Conservation (phyloP, 176 grass and related monocot species). For the Metroxylon sagu region DNA sequence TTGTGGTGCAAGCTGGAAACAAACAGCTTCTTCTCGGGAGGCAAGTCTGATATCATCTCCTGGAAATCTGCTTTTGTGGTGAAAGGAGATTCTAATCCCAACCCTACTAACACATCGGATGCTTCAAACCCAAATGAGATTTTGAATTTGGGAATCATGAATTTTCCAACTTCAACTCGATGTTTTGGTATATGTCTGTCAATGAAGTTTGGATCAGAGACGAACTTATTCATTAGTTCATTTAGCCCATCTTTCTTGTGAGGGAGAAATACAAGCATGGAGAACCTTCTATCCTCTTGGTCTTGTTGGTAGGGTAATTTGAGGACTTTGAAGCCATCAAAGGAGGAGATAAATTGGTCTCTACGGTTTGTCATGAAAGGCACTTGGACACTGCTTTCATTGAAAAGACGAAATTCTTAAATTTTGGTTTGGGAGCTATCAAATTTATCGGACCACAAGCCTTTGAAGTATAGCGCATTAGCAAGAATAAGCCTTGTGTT, state of each 20-base stretch:
- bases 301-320: conserved; percentile 27
- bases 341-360: conserved; percentile 35
- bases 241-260: conserved; percentile 25
- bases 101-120: conserved; percentile 14
- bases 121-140: conserved; percentile 26
- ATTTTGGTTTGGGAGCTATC: conserved; percentile 19
- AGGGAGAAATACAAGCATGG: conserved; percentile 63
- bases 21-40: conserved; percentile 3
- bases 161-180: conserved; percentile 21
- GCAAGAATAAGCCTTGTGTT: conserved; percentile 26
- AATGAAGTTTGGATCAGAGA: conserved; percentile 27
- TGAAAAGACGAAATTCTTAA: conserved; percentile 35
- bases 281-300: conserved; percentile 23
- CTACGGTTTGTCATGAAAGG: conserved; percentile 39
- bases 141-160: conserved; percentile 55
- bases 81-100: conserved; percentile 43
- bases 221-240: conserved; percentile 26
- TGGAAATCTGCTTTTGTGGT: conserved; percentile 22
- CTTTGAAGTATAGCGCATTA: conserved; percentile 86
- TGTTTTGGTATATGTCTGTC: conserved; percentile 5
- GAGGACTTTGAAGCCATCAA: conserved; percentile 43
- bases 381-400: conserved; percentile 18
- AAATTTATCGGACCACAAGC: conserved; percentile 47
- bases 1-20: conserved; percentile 32
- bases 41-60: conserved; percentile 26